Evolutionary conservation across 495 filamentous ascomycete genomes (phyloP).

Genomic region (Penicillium crystallinum): DNA sequence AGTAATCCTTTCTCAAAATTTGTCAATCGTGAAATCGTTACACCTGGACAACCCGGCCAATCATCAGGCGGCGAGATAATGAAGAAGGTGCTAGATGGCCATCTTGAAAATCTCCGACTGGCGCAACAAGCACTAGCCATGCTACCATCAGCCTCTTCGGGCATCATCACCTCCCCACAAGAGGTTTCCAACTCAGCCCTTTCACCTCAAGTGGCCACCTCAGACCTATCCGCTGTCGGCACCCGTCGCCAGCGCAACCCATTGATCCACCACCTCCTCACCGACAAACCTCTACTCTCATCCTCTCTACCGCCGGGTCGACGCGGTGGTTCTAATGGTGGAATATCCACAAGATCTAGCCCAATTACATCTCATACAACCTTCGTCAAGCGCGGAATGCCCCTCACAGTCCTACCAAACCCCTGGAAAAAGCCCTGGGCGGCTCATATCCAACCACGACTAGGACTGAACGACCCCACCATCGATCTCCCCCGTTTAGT

Average conservation of each 20-base stretch:
- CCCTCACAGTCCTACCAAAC: constrained; percentile 75
- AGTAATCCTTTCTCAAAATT: constrained; percentile 48
- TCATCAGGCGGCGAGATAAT: constrained; percentile 7
- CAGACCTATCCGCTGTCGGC: constrained; percentile 57
- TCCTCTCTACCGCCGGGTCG: constrained; percentile 76
- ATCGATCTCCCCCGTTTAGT: constrained; percentile 80
- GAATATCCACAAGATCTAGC: constrained; percentile 24
- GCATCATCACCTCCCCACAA: constrained; percentile 75
- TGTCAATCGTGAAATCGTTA: constrained; percentile 30
- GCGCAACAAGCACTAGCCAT: constrained; percentile 62
- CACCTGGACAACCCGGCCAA: constrained; percentile 8
- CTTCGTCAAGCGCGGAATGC: constrained; percentile 86
- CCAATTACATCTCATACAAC: constrained; percentile 52
- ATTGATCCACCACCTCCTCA: constrained; percentile 93
- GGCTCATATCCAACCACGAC: constrained; percentile 50
- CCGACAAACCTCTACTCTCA: constrained; percentile 86
- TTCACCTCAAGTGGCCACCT: constrained; percentile 28
- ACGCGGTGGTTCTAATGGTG: constrained; percentile 31
- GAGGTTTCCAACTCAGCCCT: constrained; percentile 68
- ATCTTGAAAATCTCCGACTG: constrained; percentile 70
- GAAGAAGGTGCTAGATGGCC: constrained; percentile 34
- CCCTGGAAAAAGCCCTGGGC: constrained; percentile 59
- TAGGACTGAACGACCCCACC: constrained; percentile 67
- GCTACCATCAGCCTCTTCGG: constrained; percentile 82
- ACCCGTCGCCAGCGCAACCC: constrained; percentile 80